Evolutionary conservation across 768 basidiomycete genomes (phyloP).

Genomic region (Myochromella boudieri): DNA sequence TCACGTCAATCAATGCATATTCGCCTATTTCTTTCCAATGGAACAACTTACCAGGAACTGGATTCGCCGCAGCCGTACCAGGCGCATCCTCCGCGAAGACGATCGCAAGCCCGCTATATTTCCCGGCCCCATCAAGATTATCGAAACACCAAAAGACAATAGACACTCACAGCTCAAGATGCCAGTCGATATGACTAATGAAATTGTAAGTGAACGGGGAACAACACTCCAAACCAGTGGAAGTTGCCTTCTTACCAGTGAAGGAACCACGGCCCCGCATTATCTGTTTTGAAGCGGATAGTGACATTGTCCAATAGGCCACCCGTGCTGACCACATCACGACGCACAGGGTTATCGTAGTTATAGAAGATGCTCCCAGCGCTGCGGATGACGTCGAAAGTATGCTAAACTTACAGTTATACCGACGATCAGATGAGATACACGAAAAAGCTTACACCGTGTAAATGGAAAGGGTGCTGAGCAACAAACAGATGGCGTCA

Average conservation of each 20-base stretch:
- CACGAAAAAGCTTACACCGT: constrained; percentile 5
- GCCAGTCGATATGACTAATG: constrained; percentile 36
- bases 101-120: constrained; percentile 26
- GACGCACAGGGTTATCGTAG: neutral
- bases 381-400: neutral
- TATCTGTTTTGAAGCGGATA: too few species aligned
- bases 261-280: too few species aligned
- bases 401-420: too few species aligned
- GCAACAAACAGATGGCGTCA: neutral
- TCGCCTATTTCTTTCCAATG: too few species aligned
- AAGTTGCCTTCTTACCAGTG: too few species aligned
- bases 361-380: neutral
- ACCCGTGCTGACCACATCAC: too few species aligned
- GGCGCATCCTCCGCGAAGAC: constrained; percentile 33
- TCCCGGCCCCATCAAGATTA: neutral
- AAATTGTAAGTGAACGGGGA: neutral
- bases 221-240: neutral
- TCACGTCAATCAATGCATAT: too few species aligned
- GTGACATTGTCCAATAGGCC: too few species aligned
- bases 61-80: constrained; percentile 14
- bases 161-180: constrained; percentile 32
- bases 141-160: neutral
- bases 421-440: neutral
- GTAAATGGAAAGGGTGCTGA: constrained; percentile 17
- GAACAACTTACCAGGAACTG: too few species aligned